Conservation (phyloP, 305 asterid genomes). For the Solanum hybrid region DNA sequence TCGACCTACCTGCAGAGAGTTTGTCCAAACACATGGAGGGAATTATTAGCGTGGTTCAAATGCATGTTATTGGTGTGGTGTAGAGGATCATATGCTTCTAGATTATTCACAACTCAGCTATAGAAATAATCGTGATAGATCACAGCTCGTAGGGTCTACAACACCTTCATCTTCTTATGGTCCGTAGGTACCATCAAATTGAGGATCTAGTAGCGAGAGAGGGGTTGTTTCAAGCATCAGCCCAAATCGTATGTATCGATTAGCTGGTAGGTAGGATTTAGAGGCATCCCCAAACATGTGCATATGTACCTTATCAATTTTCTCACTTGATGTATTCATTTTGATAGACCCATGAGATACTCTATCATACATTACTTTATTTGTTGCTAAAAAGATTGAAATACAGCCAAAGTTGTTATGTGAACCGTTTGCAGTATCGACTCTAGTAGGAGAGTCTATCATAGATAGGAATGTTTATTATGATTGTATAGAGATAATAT, state of each 20-base stretch:
- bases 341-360: too few relatives aligned
- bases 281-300: too few relatives aligned
- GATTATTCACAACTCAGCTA: neutral
- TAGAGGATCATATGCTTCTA: neutral
- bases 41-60: neutral
- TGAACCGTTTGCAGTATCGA: too few relatives aligned
- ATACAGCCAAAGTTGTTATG: too few relatives aligned
- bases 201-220: neutral
- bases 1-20: neutral
- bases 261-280: too few relatives aligned
- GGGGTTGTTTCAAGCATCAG: neutral
- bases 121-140: neutral
- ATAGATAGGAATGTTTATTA: too few relatives aligned
- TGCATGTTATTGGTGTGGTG: neutral
- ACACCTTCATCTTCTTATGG: neutral
- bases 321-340: too few relatives aligned
- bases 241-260: neutral
- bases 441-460: too few relatives aligned
- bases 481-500: too few relatives aligned
- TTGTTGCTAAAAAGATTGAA: too few relatives aligned
- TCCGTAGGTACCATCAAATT: neutral
- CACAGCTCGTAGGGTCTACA: neutral
- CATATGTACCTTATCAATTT: too few relatives aligned
- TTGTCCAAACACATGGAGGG: neutral
- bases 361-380: too few relatives aligned